Evolutionary conservation across 1,284 basidiomycete species (phyloP), one percentile per base, ranked within the genome.

Genomic region (Ustilago lituana): DNA sequence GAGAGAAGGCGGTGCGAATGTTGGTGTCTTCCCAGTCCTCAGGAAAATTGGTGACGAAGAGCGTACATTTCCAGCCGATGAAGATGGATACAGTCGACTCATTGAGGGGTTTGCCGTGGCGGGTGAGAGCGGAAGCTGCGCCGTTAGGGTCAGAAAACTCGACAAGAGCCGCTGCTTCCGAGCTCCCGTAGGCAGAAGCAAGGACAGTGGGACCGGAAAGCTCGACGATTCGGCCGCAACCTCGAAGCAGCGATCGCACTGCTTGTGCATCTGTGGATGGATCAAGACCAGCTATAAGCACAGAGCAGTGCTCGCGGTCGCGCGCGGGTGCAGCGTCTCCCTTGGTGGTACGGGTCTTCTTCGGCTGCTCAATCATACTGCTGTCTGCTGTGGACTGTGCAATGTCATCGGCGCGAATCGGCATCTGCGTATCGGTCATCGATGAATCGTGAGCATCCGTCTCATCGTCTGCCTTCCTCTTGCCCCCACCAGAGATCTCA

Each of bases 21-120:
- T 84, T 41, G 0, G 85, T 47, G 80, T 98, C 94, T 74, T 95
- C 92, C n/a, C 87, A 87, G 14, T 86, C 86, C 77, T 92, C 91
- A 0, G 93, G 89, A 84, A 98, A 98, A 83, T 98, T 99, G 12
- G 96, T 97, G 38, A 98, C 89, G 82, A 94, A 99, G 4, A 98
- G 84, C 2, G 95, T 98, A 4, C 93, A 95, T 66, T 90, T 88
- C 92, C 93, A 97, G 5, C 92, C 93, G 49, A 96, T 86, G 78
- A 92, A 88, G 1, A 98, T 92, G 12, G 87, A 86, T 14, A 96
- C 86, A 77, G 93, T 90, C 17, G 37, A 23, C 17, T 27, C 51
- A 22, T 37, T 31, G 43, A 98, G 77, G 29, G 88, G 87, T 80
- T 96, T 97, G 84, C 93, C 92, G 84, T 98, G 94, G 79, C 93